Percentiles rank a stretch among this genome's conserved stretches.
These are phyloP conservation scores for Mycocentrospora acerina DNA, from an alignment of 2,329 filamentous ascomycete species.

Conservation along the genomic window DNA sequence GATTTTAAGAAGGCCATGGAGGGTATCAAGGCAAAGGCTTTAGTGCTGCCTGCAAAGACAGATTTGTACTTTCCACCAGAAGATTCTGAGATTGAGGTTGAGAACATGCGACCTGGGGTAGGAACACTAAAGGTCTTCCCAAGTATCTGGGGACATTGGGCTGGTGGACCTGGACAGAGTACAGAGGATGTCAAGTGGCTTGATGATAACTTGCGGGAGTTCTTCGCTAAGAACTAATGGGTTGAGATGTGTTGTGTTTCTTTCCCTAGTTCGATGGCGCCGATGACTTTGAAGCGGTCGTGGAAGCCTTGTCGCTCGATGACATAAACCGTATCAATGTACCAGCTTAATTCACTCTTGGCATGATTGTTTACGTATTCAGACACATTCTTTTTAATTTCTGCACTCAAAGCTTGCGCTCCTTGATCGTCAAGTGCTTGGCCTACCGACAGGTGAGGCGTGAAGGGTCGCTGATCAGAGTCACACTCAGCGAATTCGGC, in stretches of 20 bases:
- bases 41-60: conserved; percentile 71
- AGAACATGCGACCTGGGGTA: conserved; percentile 60
- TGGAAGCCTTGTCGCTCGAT: conserved; percentile 27
- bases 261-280: conserved; percentile 13
- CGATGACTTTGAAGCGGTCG: conserved; percentile 28
- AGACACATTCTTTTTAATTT: conserved; percentile 15
- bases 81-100: conserved; percentile 73
- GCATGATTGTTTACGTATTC: conserved; percentile 2
- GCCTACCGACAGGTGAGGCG: conserved; percentile 30
- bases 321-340: conserved; percentile 29
- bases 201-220: conserved; percentile 59
- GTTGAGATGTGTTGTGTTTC: conserved; percentile 3
- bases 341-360: conserved; percentile 19
- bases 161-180: conserved; percentile 64
- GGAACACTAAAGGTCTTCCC: conserved; percentile 57
- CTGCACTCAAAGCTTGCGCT: conserved; percentile 13
- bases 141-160: conserved; percentile 65
- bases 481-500: conserved; percentile 27
- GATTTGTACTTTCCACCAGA: conserved; percentile 84
- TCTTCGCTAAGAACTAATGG: conserved; percentile 46
- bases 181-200: conserved; percentile 72
- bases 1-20: conserved; percentile 64
- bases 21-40: conserved; percentile 69
- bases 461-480: conserved; percentile 21
- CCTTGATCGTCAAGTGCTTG: conserved; percentile 18